A percentile compares a stretch with the other conserved stretches of the same genome.
phyloP scores from a whole-genome alignment of 352 stramenopile species.

The Elongisporangium prolatum region DNA sequence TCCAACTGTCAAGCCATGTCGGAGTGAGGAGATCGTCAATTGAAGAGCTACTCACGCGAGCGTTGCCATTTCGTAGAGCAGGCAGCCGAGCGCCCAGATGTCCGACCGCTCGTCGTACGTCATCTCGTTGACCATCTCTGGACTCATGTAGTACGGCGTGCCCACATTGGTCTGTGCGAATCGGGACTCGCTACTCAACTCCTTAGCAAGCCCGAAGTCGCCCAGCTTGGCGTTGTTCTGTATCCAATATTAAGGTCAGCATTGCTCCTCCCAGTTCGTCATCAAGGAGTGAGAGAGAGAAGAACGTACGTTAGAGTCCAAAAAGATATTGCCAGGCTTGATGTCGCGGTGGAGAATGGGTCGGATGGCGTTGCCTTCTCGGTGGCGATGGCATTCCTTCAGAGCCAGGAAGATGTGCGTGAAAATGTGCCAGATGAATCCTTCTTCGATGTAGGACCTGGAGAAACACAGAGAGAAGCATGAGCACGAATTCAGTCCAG shows the following conservation, averaged over 20 bases:
- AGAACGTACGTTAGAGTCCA: conserved; percentile 79
- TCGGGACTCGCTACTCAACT: conserved; percentile 86
- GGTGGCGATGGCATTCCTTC: conserved; percentile 88
- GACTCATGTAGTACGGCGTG: conserved; percentile 93
- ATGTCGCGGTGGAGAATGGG: conserved; percentile 90
- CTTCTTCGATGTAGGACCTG: conserved; percentile 89
- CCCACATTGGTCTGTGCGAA: conserved; percentile 90
- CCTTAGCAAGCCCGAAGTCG: conserved; percentile 90
- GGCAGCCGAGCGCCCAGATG: conserved; percentile 88
- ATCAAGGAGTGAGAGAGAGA: no score
- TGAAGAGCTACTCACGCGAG: conserved; percentile 41
- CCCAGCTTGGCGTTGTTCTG: conserved; percentile 91
- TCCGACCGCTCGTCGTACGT: conserved; percentile 91
- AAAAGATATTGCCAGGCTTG: conserved; percentile 92
- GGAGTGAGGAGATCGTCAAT: not conserved
- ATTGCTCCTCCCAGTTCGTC: conserved; percentile 5
- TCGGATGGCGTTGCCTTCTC: conserved; percentile 69
- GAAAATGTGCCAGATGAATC: conserved; percentile 92
- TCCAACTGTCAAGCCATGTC: not conserved
- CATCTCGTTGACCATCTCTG: conserved; percentile 91
- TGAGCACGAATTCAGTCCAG: conserved; percentile 1
- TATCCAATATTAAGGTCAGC: conserved; percentile 6
- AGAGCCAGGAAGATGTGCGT: conserved; percentile 90
- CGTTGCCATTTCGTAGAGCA: conserved; percentile 90
- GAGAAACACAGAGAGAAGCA: not conserved